Conservation (phyloP, 2,329 filamentous ascomycete genomes). For the Colletotrichum salicis region DNA sequence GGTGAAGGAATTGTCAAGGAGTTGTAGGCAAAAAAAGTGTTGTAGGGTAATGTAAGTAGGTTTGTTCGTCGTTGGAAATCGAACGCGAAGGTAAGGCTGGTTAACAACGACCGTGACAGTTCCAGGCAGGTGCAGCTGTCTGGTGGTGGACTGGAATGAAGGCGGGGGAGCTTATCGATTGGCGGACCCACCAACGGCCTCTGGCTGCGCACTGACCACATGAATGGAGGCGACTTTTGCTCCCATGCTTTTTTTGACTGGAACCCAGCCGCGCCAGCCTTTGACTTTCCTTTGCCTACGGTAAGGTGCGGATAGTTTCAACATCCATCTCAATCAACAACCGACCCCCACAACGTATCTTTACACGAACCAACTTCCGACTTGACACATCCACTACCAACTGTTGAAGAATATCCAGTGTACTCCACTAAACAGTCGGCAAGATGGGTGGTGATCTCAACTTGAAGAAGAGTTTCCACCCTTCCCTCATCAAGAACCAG, state of each 20-base stretch:
- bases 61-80: neutral
- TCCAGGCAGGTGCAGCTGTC: slow-evolving; percentile 16
- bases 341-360: neutral
- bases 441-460: slow-evolving; percentile 96
- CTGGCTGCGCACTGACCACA: slow-evolving; percentile 15
- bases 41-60: neutral
- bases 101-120: neutral
- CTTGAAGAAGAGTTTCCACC: slow-evolving; percentile 95
- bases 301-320: neutral
- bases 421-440: slow-evolving; percentile 39
- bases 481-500: slow-evolving; percentile 89
- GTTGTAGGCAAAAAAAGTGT: neutral
- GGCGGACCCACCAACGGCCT: slow-evolving; percentile 10
- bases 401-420: neutral
- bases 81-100: neutral
- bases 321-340: neutral
- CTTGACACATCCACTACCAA: neutral
- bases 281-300: neutral
- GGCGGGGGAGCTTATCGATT: slow-evolving; percentile 37
- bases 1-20: no score
- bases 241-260: neutral
- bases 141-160: slow-evolving; percentile 9
- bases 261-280: neutral
- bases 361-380: neutral
- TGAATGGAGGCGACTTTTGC: slow-evolving; percentile 28